phyloP scores from a whole-genome alignment of 352 stramenopile species.

The Aphanomyces invadans region DNA sequence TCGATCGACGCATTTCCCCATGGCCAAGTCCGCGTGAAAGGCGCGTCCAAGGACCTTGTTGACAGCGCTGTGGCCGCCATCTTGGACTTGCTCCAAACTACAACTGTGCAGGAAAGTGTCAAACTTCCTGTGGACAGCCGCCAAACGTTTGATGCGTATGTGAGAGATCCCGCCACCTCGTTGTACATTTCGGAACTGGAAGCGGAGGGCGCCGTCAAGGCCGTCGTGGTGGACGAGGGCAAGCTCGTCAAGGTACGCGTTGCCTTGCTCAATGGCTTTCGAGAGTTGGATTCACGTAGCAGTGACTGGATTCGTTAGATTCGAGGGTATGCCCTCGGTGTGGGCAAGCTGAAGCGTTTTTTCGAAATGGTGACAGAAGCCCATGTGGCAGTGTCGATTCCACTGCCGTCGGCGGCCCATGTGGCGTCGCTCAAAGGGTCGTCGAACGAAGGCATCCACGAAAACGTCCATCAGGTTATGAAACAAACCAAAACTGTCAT shows the following conservation, averaged over 20 bases:
- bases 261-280: too few relatives aligned
- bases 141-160: constrained; percentile 48
- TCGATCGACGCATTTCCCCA: constrained; percentile 63
- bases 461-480: constrained; percentile 64
- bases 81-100: constrained; percentile 52
- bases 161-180: constrained; percentile 46
- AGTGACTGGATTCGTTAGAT: constrained; percentile 27
- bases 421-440: constrained; percentile 48
- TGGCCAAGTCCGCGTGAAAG: constrained; percentile 66
- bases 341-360: constrained; percentile 64
- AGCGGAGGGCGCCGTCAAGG: constrained; percentile 57
- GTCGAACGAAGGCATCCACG: constrained; percentile 40
- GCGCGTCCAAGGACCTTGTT: constrained; percentile 41
- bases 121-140: constrained; percentile 28
- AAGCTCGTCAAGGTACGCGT: constrained; percentile 38
- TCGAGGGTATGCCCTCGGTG: constrained; percentile 52
- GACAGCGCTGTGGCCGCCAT: constrained; percentile 53
- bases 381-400: constrained; percentile 59
- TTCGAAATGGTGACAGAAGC: constrained; percentile 58
- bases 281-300: too few relatives aligned
- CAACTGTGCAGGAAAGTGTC: constrained; percentile 55
- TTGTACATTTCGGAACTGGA: constrained; percentile 62
- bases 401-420: constrained; percentile 42
- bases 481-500: constrained; percentile 74
- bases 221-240: constrained; percentile 58